Evolutionary conservation across 2,329 filamentous ascomycete genomes (phyloP).

Genomic region (Helminthosporium solani): DNA sequence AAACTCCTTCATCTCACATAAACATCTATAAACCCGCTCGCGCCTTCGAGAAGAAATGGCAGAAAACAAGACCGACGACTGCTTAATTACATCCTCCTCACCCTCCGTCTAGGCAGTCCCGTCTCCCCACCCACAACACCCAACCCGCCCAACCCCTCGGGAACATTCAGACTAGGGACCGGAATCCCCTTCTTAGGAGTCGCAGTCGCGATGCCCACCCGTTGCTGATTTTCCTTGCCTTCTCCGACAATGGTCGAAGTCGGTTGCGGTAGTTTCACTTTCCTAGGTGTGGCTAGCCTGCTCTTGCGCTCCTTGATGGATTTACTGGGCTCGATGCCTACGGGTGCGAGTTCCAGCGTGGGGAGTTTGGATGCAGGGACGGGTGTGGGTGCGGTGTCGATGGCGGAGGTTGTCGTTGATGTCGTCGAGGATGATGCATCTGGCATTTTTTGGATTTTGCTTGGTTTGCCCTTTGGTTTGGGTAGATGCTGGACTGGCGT

Average conservation of each 20-base stretch:
- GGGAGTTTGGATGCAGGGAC: slow-evolving; percentile 17
- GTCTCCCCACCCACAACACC: slow-evolving; percentile 17
- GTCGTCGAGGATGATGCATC: neutral
- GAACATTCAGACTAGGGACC: slow-evolving; percentile 20
- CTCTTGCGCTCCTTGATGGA: slow-evolving; percentile 29
- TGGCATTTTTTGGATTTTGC: slow-evolving; percentile 19
- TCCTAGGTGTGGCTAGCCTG: slow-evolving; percentile 37
- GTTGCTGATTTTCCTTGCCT: slow-evolving; percentile 29
- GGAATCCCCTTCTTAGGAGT: slow-evolving; percentile 36
- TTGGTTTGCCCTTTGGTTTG: slow-evolving; percentile 22
- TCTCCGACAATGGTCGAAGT: slow-evolving; percentile 11
- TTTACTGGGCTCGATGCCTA: slow-evolving; percentile 19
- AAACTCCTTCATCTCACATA: no score
- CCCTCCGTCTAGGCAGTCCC: slow-evolving; percentile 34
- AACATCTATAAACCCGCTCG: no score
- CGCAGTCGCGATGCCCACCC: slow-evolving; percentile 8
- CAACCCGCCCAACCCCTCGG: slow-evolving; percentile 13
- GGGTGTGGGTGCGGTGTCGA: neutral
- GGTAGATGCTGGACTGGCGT: neutral
- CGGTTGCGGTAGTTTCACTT: slow-evolving; percentile 33
- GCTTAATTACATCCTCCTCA: slow-evolving; percentile 20
- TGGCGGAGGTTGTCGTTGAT: no score
- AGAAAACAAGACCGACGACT: no score
- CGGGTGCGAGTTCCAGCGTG: slow-evolving; percentile 21
- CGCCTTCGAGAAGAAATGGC: no score